Percentiles rank a stretch among this genome's conserved stretches.
These are phyloP conservation scores for Oidiodendron maius DNA, from an alignment of 495 filamentous ascomycete genomes.

Conservation along the genomic window DNA sequence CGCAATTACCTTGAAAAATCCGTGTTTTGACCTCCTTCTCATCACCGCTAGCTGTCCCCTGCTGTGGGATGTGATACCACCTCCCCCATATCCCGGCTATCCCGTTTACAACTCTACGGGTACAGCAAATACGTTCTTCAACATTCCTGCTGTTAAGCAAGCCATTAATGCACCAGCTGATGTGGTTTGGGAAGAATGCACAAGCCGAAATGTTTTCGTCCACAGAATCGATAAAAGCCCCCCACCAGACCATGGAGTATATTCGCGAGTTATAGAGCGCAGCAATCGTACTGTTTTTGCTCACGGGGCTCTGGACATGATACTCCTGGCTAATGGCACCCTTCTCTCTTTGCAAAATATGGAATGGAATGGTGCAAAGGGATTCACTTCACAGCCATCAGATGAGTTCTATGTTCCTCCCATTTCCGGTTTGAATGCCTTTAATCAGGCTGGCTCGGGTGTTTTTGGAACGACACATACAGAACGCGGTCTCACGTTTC, in stretches of 20 bases:
- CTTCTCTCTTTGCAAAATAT: slow-evolving; percentile 76
- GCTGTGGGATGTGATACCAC: slow-evolving; percentile 63
- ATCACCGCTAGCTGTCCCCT: slow-evolving; percentile 69
- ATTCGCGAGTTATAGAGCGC: slow-evolving; percentile 67
- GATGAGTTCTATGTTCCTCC: slow-evolving; percentile 63
- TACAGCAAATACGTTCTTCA: slow-evolving; percentile 67
- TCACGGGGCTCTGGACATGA: slow-evolving; percentile 51
- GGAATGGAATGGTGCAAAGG: slow-evolving; percentile 71
- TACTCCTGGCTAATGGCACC: slow-evolving; percentile 60
- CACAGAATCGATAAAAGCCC: slow-evolving; percentile 31
- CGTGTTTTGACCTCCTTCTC: slow-evolving; percentile 77
- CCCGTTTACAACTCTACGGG: slow-evolving; percentile 44
- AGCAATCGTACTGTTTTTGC: slow-evolving; percentile 64
- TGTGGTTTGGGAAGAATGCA: slow-evolving; percentile 60
- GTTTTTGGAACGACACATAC: slow-evolving; percentile 55
- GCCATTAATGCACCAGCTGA: slow-evolving; percentile 60
- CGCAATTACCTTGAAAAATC: slow-evolving; percentile 59
- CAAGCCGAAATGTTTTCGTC: slow-evolving; percentile 47
- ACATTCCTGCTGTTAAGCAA: slow-evolving; percentile 65
- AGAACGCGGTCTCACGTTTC: slow-evolving; percentile 66
- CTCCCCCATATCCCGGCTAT: slow-evolving; percentile 66
- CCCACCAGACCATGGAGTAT: slow-evolving; percentile 42
- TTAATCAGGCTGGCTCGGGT: slow-evolving; percentile 39
- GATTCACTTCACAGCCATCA: slow-evolving; percentile 53
- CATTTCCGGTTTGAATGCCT: slow-evolving; percentile 26